These are phyloP conservation scores for Leptographium radiaticola DNA, from an alignment of 2,329 filamentous ascomycete genomes.

Conservation along the genomic window DNA sequence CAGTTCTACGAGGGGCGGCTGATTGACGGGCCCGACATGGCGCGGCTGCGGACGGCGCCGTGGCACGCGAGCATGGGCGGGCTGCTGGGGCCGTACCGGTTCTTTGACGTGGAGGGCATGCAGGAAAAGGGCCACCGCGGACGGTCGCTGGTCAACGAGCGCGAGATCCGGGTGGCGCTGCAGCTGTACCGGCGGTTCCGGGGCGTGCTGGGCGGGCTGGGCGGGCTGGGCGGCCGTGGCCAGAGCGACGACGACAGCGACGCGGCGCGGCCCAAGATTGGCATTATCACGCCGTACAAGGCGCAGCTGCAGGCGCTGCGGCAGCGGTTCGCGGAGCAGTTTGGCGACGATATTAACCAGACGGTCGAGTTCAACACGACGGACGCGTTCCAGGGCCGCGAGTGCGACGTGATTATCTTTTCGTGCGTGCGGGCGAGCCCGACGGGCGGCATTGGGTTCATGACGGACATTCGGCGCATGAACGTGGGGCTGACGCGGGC, in stretches of 20 bases:
- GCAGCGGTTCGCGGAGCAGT: constrained; percentile 56
- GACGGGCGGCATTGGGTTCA: constrained; percentile 94
- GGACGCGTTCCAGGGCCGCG: constrained; percentile 92
- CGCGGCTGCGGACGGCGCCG: constrained; percentile 55
- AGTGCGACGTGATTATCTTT: constrained; percentile 97
- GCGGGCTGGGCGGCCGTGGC: neutral
- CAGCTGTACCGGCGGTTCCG: constrained; percentile 70
- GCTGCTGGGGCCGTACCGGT: constrained; percentile 82
- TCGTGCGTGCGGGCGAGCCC: constrained; percentile 90
- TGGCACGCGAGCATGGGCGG: constrained; percentile 60
- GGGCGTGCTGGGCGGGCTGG: constrained; percentile 15
- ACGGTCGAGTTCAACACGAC: constrained; percentile 96
- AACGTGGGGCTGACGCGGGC: constrained; percentile 96
- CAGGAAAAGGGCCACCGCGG: constrained; percentile 71
- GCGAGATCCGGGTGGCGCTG: constrained; percentile 77
- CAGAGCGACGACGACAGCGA: constrained; percentile 47
- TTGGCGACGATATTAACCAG: constrained; percentile 61
- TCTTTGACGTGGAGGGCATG: constrained; percentile 89
- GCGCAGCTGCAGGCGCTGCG: constrained; percentile 76
- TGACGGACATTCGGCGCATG: constrained; percentile 97
- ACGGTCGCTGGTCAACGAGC: constrained; percentile 79
- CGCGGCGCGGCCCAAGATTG: constrained; percentile 72
- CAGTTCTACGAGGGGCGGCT: constrained; percentile 88
- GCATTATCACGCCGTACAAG: constrained; percentile 97
- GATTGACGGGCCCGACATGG: constrained; percentile 77